Evolutionary conservation across 768 basidiomycete species (phyloP).

Genomic region (Hygrocybe coccinea): DNA sequence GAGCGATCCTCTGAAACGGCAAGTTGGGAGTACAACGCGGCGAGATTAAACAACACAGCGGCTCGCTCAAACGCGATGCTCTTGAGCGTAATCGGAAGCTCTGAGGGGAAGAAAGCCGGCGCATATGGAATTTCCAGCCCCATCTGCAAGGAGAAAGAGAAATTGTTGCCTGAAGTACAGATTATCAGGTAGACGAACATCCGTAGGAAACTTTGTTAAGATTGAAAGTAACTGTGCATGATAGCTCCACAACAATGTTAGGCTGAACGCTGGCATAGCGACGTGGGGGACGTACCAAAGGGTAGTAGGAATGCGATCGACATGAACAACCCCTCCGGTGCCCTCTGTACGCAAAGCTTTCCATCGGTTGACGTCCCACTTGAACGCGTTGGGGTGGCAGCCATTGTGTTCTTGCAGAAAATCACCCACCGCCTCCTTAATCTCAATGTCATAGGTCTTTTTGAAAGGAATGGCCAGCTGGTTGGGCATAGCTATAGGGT

Average conservation of each 20-base stretch:
- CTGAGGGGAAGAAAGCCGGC: slow-evolving; percentile 57
- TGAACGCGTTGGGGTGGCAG: slow-evolving; percentile 82
- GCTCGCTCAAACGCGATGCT: slow-evolving; percentile 83
- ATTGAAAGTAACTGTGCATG: slow-evolving; percentile 86
- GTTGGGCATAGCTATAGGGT: slow-evolving; percentile 56
- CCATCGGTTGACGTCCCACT: slow-evolving; percentile 69
- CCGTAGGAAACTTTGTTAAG: slow-evolving; percentile 75
- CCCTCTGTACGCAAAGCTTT: slow-evolving; percentile 57
- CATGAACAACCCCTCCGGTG: slow-evolving; percentile 47
- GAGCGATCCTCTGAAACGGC: slow-evolving; percentile 68
- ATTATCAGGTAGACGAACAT: slow-evolving; percentile 40
- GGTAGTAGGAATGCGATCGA: slow-evolving; percentile 48
- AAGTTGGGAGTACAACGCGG: slow-evolving; percentile 78
- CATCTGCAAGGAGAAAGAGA: slow-evolving; percentile 42
- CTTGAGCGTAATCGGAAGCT: slow-evolving; percentile 55
- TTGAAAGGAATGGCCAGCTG: slow-evolving; percentile 73
- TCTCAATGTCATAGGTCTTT: slow-evolving; percentile 51
- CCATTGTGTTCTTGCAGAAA: slow-evolving; percentile 68
- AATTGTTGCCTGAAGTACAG: not conserved
- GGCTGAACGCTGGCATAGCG: slow-evolving; percentile 4
- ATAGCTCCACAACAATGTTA: slow-evolving; percentile 51
- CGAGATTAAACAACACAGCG: slow-evolving; percentile 78
- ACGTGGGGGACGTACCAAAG: slow-evolving; percentile 48
- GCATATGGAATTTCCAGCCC: slow-evolving; percentile 68
- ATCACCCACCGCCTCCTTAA: slow-evolving; percentile 51